Conservation (phyloP, 1,139 yeast species). For the Blastobotrys ciferrii region DNA sequence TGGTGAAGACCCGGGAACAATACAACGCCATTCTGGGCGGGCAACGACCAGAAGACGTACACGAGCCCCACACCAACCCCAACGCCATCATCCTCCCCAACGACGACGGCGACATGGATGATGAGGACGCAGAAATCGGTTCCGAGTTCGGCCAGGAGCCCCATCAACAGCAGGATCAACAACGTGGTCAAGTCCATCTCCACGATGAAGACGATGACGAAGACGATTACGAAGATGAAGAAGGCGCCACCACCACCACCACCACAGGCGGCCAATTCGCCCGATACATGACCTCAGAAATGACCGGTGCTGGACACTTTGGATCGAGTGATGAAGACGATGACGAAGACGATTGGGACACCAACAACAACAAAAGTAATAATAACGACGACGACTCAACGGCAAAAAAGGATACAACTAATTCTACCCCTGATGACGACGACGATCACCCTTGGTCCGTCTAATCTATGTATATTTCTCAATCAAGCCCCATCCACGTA, state of each 20-base stretch:
- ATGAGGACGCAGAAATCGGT: constrained; percentile 18
- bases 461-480: background rate
- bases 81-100: constrained; percentile 39
- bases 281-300: constrained; percentile 80
- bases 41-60: constrained; percentile 52
- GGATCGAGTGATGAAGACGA: constrained; percentile 50
- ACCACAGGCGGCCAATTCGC: constrained; percentile 54
- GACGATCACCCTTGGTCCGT: background rate
- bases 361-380: constrained; percentile 27
- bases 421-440: background rate
- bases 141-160: constrained; percentile 14
- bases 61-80: constrained; percentile 40
- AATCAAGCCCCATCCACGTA: background rate
- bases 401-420: constrained; percentile 9
- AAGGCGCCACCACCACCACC: constrained; percentile 18
- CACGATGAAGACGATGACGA: constrained; percentile 19
- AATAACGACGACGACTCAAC: constrained; percentile 30
- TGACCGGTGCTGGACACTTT: constrained; percentile 38
- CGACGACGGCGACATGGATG: constrained; percentile 32
- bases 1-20: constrained; percentile 87
- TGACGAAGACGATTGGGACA: constrained; percentile 33
- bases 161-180: constrained; percentile 11
- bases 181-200: constrained; percentile 3
- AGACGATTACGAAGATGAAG: constrained; percentile 19
- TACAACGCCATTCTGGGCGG: constrained; percentile 96